Percentiles rank a stretch among this genome's conserved stretches.
Evolutionary conservation across 208 protist species (phyloP).

Genomic region (Porcisia hertigi): DNA sequence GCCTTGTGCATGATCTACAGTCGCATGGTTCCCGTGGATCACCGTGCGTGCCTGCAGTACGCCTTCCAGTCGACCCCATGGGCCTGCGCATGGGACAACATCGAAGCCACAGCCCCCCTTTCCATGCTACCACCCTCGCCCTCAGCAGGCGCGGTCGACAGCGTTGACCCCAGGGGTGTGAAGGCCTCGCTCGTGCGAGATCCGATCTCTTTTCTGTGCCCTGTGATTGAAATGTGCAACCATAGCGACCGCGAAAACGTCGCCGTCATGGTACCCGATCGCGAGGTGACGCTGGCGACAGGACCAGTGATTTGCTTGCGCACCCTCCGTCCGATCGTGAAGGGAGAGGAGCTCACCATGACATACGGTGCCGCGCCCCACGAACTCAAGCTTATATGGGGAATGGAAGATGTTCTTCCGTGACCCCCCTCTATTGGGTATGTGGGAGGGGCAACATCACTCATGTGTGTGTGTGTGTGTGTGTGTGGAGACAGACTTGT

Average conservation of each 20-base stretch:
- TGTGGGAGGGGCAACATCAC: background rate
- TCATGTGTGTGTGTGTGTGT: background rate
- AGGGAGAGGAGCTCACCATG: constrained; percentile 86
- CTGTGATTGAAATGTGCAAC: constrained; percentile 88
- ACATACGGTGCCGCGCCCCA: constrained; percentile 59
- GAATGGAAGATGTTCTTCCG: constrained; percentile 63
- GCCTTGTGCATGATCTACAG: constrained; percentile 82
- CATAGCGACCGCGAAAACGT: constrained; percentile 81
- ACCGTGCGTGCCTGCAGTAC: constrained; percentile 50
- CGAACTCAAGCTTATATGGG: constrained; percentile 79
- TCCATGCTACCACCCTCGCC: constrained; percentile 7
- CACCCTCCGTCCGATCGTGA: constrained; percentile 61
- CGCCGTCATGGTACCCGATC: constrained; percentile 76
- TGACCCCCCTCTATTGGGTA: background rate
- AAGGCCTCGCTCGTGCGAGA: constrained; percentile 45
- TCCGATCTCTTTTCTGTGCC: constrained; percentile 79
- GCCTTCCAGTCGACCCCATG: constrained; percentile 65
- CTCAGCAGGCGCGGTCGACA: background rate
- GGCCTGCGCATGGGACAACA: constrained; percentile 41
- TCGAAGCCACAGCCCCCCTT: constrained; percentile 23
- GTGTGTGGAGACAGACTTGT: background rate
- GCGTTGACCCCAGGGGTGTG: background rate
- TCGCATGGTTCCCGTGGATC: constrained; percentile 81
- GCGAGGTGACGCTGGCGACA: constrained; percentile 22
- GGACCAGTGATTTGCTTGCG: constrained; percentile 70